Conservation (phyloP, 164 flowering plant species). For the Platanus orientalis region DNA sequence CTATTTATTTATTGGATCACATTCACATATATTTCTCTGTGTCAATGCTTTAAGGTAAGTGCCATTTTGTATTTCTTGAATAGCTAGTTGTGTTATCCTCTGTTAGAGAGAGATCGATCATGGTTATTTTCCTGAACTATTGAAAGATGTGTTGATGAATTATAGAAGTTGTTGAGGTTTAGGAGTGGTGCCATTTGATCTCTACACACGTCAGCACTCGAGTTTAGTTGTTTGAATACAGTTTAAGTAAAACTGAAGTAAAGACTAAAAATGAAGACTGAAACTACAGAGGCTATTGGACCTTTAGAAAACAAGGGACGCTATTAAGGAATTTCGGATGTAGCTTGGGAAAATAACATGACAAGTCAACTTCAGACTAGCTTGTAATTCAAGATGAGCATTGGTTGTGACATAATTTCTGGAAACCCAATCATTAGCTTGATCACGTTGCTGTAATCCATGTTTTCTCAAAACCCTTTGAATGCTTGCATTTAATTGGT, state of each 20-base stretch:
- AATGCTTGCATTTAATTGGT: too few relatives aligned
- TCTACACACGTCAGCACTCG: not conserved
- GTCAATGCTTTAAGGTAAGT: slow-evolving; percentile 65
- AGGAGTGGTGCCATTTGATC: not conserved
- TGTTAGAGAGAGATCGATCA: not conserved
- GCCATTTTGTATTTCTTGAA: slow-evolving; percentile 2
- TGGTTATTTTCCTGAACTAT: slow-evolving; percentile 1
- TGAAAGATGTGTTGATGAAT: not conserved
- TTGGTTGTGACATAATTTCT: too few relatives aligned
- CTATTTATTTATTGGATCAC: slow-evolving; percentile 80
- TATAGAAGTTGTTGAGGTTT: not conserved
- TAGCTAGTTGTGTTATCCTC: slow-evolving; percentile 4
- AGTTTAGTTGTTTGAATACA: not conserved
- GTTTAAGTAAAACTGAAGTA: not conserved
- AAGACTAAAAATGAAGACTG: not conserved
- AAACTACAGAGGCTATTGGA: not conserved
- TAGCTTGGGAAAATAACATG: too few relatives aligned
- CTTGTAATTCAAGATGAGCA: too few relatives aligned
- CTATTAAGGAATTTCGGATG: too few relatives aligned
- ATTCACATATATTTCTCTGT: slow-evolving; percentile 65
- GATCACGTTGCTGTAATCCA: too few relatives aligned
- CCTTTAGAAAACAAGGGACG: not conserved
- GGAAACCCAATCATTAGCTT: too few relatives aligned
- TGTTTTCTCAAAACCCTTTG: too few relatives aligned
- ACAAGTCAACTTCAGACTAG: too few relatives aligned